phyloP scores from a whole-genome alignment of 306 rosid species.

The Rosa multiflora region DNA sequence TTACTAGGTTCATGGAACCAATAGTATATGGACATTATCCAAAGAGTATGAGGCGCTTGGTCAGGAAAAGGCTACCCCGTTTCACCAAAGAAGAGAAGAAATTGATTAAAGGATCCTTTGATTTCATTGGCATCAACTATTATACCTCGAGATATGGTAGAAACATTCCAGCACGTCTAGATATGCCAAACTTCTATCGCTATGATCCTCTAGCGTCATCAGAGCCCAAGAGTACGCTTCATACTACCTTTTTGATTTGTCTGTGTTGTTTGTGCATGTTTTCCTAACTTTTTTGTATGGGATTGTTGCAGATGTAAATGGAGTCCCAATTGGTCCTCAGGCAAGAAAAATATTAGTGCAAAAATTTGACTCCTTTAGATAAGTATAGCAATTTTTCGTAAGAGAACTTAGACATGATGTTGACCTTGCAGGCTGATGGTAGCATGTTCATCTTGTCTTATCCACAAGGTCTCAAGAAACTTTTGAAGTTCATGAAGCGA shows the following conservation, averaged over 20 bases:
- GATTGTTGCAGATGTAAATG: not conserved
- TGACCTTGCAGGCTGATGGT: constrained; percentile 16
- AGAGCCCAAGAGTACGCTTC: not conserved
- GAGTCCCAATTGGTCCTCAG: not conserved
- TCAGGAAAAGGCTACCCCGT: constrained; percentile 19
- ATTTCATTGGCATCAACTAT: constrained; percentile 39
- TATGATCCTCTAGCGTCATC: not conserved
- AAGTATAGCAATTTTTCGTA: not conserved
- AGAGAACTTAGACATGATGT: not conserved
- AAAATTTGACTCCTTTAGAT: not conserved
- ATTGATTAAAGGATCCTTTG: constrained; percentile 27
- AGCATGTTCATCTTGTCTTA: constrained; percentile 10
- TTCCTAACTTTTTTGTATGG: not conserved
- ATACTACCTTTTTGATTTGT: not conserved
- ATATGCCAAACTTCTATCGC: not conserved
- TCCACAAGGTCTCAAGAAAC: constrained; percentile 32
- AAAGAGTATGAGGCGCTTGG: constrained; percentile 23
- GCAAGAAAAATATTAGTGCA: not conserved
- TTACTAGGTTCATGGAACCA: constrained; percentile 10
- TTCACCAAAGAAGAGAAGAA: constrained; percentile 13
- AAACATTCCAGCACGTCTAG: not conserved
- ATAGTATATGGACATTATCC: constrained; percentile 27
- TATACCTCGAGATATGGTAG: constrained; percentile 28
- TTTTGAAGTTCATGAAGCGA: constrained; percentile 27
- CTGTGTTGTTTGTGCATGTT: not conserved